A percentile compares a stretch with the other conserved stretches of the same genome.
Evolutionary conservation across 805 yeast species (phyloP).

Genomic region (Yueomyces sinensis): DNA sequence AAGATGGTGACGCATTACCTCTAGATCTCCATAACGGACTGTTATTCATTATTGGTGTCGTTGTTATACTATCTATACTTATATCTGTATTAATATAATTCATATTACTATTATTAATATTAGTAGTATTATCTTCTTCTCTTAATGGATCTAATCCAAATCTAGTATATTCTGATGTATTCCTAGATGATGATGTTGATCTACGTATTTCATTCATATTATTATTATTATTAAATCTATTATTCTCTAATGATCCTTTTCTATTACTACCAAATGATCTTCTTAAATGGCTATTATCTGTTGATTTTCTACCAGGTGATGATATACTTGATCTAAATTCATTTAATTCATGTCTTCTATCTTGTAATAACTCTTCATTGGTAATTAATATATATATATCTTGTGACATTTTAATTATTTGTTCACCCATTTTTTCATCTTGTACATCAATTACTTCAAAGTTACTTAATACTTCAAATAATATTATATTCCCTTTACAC

Average conservation of each 20-base stretch:
- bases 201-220: background rate
- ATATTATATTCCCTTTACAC: constrained; percentile 25
- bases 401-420: constrained; percentile 27
- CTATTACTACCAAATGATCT: background rate
- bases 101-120: no score
- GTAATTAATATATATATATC: constrained; percentile 25
- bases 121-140: constrained; percentile 19
- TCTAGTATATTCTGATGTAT: constrained; percentile 4
- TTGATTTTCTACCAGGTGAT: constrained; percentile 23
- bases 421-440: constrained; percentile 24
- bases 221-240: background rate
- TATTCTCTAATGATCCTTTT: background rate
- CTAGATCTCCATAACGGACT: no score
- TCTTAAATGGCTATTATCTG: constrained; percentile 20
- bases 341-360: constrained; percentile 15
- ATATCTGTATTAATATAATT: no score
- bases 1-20: no score
- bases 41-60: no score
- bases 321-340: constrained; percentile 23
- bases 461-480: constrained; percentile 24
- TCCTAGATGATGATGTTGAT: constrained; percentile 1
- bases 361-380: constrained; percentile 16
- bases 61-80: no score
- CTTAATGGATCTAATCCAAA: constrained; percentile 14
- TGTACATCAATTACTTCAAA: constrained; percentile 20